Conservation (phyloP, 2,329 filamentous ascomycete genomes). For the Beauveria australis region DNA sequence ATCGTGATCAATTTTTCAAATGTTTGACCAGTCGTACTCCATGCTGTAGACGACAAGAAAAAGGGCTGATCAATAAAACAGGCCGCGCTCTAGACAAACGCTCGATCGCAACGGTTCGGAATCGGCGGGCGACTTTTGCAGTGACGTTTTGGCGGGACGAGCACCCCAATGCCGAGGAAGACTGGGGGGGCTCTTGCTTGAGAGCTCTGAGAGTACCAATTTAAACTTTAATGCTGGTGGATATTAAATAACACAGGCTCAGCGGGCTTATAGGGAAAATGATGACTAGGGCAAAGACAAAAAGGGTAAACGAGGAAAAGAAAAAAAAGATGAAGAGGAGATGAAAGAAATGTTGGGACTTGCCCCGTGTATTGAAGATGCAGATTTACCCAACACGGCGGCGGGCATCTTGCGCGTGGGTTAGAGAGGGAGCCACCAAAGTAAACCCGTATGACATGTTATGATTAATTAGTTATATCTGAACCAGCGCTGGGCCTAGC, state of each 20-base stretch:
- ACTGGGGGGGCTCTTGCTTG: neutral
- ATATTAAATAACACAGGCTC: too few relatives aligned
- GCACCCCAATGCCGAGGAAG: constrained; percentile 1
- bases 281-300: neutral
- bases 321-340: neutral
- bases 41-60: neutral
- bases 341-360: neutral
- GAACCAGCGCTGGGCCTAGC: too few relatives aligned
- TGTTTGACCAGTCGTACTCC: neutral
- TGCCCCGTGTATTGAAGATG: neutral
- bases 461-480: too few relatives aligned
- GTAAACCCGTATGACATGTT: neutral
- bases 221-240: neutral
- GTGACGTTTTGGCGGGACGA: constrained; percentile 6
- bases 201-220: neutral
- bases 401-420: neutral
- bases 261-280: too few relatives aligned
- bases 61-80: neutral
- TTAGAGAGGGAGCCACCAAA: neutral
- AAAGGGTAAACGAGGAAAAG: neutral
- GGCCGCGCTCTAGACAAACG: neutral
- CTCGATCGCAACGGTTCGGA: neutral
- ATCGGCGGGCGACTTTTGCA: neutral
- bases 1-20: neutral
- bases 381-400: neutral